Percentiles rank a stretch among this genome's conserved stretches.
phyloP scores from a whole-genome alignment of 2,329 filamentous ascomycete genomes.

The Diaporthe australafricana region DNA sequence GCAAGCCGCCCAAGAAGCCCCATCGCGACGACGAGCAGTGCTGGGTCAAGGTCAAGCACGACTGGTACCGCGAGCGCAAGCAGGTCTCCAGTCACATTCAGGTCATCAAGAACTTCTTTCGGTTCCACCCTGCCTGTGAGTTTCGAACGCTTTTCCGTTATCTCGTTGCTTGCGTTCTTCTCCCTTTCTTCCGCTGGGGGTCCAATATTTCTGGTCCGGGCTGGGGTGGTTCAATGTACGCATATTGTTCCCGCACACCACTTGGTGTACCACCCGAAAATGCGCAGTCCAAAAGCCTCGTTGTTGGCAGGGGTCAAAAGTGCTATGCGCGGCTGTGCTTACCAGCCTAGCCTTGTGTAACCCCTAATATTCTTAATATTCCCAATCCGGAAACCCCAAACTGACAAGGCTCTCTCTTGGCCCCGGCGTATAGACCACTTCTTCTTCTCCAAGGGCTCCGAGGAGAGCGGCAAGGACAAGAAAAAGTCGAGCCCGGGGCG shows the following conservation, averaged over 20 bases:
- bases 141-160: conserved; percentile 33
- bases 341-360: neutral
- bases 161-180: neutral
- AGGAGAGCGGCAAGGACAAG: conserved; percentile 58
- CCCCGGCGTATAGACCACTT: conserved; percentile 61
- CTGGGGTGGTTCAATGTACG: too few species aligned
- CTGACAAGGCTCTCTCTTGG: conserved; percentile 36
- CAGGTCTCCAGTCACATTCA: conserved; percentile 79
- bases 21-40: conserved; percentile 48
- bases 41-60: conserved; percentile 37
- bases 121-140: conserved; percentile 72
- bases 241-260: neutral
- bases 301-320: neutral
- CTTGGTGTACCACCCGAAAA: too few species aligned
- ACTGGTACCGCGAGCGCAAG: conserved; percentile 59
- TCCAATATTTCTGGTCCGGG: neutral
- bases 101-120: conserved; percentile 75
- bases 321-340: neutral
- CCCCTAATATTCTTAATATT: neutral
- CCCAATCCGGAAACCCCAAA: neutral
- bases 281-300: neutral
- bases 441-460: conserved; percentile 68
- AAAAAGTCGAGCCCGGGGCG: conserved; percentile 42
- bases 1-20: conserved; percentile 42
- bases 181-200: neutral